Percentiles rank a stretch among this genome's conserved stretches.
These are phyloP conservation scores for Neonectria coccinea DNA, from an alignment of 2,329 filamentous ascomycete genomes.

Conservation along the genomic window DNA sequence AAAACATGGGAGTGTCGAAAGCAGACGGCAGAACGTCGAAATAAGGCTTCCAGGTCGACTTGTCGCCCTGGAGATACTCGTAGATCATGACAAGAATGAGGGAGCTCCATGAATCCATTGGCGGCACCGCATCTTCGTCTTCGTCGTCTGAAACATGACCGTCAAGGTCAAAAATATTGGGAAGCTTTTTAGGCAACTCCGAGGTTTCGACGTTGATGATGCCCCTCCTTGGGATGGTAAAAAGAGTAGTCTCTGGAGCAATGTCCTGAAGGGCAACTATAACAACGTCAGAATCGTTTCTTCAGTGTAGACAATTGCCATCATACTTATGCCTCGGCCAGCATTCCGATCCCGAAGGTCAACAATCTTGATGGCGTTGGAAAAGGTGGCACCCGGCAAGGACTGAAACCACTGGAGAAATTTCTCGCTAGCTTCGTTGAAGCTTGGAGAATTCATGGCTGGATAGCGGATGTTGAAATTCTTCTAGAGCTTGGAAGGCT, in stretches of 20 bases:
- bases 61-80: constrained; percentile 70
- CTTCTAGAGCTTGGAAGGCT: not conserved
- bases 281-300: constrained; percentile 56
- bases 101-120: constrained; percentile 66
- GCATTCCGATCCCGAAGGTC: constrained; percentile 64
- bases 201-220: constrained; percentile 83
- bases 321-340: constrained; percentile 67
- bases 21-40: constrained; percentile 76
- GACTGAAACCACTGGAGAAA: constrained; percentile 68
- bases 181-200: constrained; percentile 68
- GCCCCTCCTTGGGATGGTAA: constrained; percentile 78
- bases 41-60: constrained; percentile 81
- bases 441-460: constrained; percentile 45
- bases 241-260: constrained; percentile 79
- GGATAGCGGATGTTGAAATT: not conserved
- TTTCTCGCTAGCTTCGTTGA: constrained; percentile 55
- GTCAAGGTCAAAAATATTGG: constrained; percentile 62
- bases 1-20: constrained; percentile 94
- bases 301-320: not conserved
- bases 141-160: constrained; percentile 49
- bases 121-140: constrained; percentile 51
- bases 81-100: constrained; percentile 85
- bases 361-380: constrained; percentile 62
- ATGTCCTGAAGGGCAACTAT: constrained; percentile 83
- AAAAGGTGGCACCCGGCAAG: constrained; percentile 65